Evolutionary conservation across 2,329 filamentous ascomycete genomes (phyloP).

Genomic region (Teratosphaeriaceae sp.): DNA sequence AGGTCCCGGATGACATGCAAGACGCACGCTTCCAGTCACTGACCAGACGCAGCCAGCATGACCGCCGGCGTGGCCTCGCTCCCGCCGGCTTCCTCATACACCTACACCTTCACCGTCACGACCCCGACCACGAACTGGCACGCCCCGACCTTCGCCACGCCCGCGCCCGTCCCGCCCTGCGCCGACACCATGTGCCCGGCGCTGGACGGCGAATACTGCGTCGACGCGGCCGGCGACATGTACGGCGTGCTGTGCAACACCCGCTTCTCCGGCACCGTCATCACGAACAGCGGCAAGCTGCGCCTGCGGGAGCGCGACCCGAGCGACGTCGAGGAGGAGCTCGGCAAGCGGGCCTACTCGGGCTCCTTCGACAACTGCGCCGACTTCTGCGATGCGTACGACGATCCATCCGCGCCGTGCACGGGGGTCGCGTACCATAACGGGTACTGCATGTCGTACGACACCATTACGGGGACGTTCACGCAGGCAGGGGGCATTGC

Average conservation of each 20-base stretch:
- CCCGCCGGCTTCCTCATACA: conserved; percentile 5
- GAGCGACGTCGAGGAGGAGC: not conserved
- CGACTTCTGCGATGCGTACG: conserved; percentile 15
- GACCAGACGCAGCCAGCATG: no score
- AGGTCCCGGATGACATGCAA: no score
- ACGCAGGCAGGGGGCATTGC: conserved; percentile 8
- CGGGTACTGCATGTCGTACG: conserved; percentile 13
- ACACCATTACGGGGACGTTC: conserved; percentile 13
- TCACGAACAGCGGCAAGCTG: conserved; percentile 16
- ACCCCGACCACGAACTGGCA: conserved; percentile 14
- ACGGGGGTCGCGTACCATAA: conserved; percentile 12
- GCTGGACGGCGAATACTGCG: conserved; percentile 10
- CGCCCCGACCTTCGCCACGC: conserved; percentile 11
- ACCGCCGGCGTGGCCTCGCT: not conserved
- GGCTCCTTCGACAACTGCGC: conserved; percentile 10
- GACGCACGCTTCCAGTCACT: no score
- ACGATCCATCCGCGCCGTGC: conserved; percentile 5
- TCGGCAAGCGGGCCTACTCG: conserved; percentile 12
- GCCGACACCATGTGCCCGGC: conserved; percentile 12
- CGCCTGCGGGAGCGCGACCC: conserved; percentile 2
- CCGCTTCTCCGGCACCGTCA: conserved; percentile 13
- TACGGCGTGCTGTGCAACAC: conserved; percentile 18
- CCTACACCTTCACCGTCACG: conserved; percentile 13
- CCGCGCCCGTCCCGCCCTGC: conserved; percentile 12
- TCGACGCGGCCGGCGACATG: conserved; percentile 6